Conservation (phyloP, 306 rosid genomes). For the Dicorynia guianensis region DNA sequence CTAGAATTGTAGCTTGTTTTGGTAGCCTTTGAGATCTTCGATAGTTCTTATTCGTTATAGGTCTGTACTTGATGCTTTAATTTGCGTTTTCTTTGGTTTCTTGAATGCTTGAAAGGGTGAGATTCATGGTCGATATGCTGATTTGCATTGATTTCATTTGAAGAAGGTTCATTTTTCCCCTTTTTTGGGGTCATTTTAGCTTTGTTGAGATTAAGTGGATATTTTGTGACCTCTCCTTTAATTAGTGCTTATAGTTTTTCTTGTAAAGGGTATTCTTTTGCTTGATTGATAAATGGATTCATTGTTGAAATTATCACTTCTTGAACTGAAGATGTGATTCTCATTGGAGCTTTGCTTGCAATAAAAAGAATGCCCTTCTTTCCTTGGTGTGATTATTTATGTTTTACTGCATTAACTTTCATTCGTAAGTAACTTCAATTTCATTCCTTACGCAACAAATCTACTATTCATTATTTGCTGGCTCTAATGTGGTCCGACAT, state of each 20-base stretch:
- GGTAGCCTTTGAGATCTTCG: conserved; percentile 38
- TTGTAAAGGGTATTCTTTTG: conserved; percentile 42
- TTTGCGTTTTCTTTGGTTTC: not conserved
- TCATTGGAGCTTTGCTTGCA: conserved; percentile 38
- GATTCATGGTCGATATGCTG: not conserved
- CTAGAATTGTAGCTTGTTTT: conserved; percentile 34
- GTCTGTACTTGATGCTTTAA: not conserved
- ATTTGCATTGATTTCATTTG: conserved; percentile 25
- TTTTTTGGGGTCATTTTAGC: conserved; percentile 18
- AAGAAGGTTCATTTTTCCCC: conserved; percentile 20
- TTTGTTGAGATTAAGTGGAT: not conserved
- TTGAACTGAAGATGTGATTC: not conserved
- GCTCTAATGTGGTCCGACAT: not conserved
- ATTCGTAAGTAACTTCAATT: not conserved
- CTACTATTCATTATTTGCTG: not conserved
- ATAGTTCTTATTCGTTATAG: not conserved
- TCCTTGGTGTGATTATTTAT: conserved; percentile 16
- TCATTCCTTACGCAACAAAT: not conserved
- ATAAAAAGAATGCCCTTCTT: conserved; percentile 34
- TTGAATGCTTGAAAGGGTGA: not conserved
- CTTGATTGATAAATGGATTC: conserved; percentile 52
- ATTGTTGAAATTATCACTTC: conserved; percentile 17
- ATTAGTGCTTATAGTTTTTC: conserved; percentile 33
- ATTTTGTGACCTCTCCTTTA: conserved; percentile 3
- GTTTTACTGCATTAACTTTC: conserved; percentile 22